A percentile compares a stretch with the other conserved stretches of the same genome.
Evolutionary conservation across 345 rosid genomes (phyloP).

Genomic region (Eucalyptus guilfoylei): DNA sequence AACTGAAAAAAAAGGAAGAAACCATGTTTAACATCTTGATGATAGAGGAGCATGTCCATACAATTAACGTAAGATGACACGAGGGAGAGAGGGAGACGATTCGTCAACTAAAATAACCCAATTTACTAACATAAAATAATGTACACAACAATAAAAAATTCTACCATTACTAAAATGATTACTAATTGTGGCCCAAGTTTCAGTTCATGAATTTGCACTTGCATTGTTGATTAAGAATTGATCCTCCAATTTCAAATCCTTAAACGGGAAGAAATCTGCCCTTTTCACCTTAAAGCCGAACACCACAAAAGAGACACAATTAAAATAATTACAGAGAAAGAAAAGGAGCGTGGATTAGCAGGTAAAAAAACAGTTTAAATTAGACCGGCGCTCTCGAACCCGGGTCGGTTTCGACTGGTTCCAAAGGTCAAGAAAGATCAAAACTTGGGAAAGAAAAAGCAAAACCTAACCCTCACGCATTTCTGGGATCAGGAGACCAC

Average conservation of each 20-base stretch:
- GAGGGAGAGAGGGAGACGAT: neutral
- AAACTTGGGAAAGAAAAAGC: neutral
- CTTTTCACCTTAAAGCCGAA: neutral
- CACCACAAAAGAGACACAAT: neutral
- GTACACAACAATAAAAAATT: neutral
- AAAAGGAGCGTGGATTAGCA: neutral
- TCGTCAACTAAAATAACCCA: neutral
- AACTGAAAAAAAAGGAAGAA: neutral
- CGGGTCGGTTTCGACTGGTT: neutral
- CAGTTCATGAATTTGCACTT: neutral
- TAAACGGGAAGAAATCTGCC: neutral
- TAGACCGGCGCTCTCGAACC: neutral
- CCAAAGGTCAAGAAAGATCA: neutral
- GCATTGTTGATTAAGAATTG: neutral
- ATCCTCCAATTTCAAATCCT: neutral
- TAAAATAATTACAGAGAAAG: neutral
- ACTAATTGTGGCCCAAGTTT: neutral
- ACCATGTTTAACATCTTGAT: neutral
- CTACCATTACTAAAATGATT: neutral
- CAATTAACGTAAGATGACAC: neutral
- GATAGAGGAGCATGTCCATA: neutral
- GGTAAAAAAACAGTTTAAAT: neutral
- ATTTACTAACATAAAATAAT: neutral
- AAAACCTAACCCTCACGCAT: neutral
- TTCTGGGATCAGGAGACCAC: neutral